phyloP scores from a whole-genome alignment of 176 grass and related monocot species.

The Hordeum marinum region DNA sequence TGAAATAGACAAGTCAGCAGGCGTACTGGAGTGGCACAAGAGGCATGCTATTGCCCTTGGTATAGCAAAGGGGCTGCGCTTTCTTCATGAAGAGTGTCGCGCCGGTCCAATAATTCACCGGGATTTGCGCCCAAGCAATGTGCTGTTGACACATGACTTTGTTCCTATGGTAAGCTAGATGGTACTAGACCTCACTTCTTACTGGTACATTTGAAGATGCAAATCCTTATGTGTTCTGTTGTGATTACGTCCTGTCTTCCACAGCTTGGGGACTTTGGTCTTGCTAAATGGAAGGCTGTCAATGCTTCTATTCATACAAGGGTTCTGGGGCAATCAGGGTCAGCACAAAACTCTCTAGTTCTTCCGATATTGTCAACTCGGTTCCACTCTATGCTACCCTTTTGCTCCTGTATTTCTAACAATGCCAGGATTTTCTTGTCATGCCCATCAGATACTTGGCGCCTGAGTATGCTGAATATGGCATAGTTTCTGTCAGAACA shows the following conservation, averaged over 20 bases:
- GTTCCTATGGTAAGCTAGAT: constrained; percentile 56
- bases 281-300: constrained; percentile 67
- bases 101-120: constrained; percentile 72
- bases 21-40: constrained; percentile 66
- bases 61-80: constrained; percentile 67
- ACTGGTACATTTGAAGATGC: neutral
- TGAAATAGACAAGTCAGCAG: constrained; percentile 45
- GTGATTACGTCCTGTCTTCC: neutral
- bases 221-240: neutral
- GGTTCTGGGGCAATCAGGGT: constrained; percentile 66
- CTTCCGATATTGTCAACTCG: neutral
- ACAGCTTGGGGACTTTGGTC: constrained; percentile 72
- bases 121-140: constrained; percentile 73
- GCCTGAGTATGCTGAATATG: constrained; percentile 62
- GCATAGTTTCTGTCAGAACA: constrained; percentile 68
- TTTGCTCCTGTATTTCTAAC: constrained; percentile 19
- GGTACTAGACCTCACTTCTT: neutral
- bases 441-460: constrained; percentile 45
- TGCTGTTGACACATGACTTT: constrained; percentile 69
- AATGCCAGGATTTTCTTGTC: neutral
- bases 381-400: neutral
- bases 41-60: constrained; percentile 64
- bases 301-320: constrained; percentile 43
- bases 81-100: constrained; percentile 65
- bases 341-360: constrained; percentile 5